Percentiles rank a stretch among this genome's conserved stretches.
phyloP scores from a whole-genome alignment of 768 basidiomycete species.

The Mrakia blollopis region DNA sequence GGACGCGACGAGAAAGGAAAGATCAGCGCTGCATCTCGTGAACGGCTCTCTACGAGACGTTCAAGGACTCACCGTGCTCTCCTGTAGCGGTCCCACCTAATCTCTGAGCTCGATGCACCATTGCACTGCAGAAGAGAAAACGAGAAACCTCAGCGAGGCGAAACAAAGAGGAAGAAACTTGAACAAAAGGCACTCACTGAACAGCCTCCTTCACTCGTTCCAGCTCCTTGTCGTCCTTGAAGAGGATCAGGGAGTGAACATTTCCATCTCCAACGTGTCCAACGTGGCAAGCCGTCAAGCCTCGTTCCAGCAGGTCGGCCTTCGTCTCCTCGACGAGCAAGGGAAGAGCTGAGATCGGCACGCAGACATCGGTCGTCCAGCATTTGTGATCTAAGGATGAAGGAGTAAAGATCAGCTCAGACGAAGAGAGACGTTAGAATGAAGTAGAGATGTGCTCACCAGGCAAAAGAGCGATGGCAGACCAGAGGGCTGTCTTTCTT shows the following conservation, averaged over 20 bases:
- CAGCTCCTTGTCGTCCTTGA: conserved; percentile 37
- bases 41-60: too few species aligned
- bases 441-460: neutral
- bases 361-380: conserved; percentile 42
- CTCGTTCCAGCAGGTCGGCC: conserved; percentile 60
- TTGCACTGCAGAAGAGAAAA: conserved; percentile 17
- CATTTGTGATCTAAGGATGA: conserved; percentile 16
- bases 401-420: neutral
- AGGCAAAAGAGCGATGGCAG: conserved; percentile 27
- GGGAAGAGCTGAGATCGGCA: conserved; percentile 47
- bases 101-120: conserved; percentile 47
- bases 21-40: neutral
- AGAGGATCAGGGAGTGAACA: conserved; percentile 46
- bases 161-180: neutral
- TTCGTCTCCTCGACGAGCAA: conserved; percentile 61
- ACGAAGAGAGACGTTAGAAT: neutral
- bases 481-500: conserved; percentile 63
- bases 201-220: conserved; percentile 25
- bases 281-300: conserved; percentile 53
- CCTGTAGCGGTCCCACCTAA: conserved; percentile 49
- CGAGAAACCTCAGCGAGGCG: neutral
- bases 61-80: conserved; percentile 32
- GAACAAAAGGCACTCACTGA: neutral
- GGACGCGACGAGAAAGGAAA: neutral
- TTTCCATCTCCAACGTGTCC: conserved; percentile 45